A percentile compares a stretch with the other conserved stretches of the same genome.
phyloP scores from a whole-genome alignment of 176 grass and related monocot genomes.

The Olyra latifolia region DNA sequence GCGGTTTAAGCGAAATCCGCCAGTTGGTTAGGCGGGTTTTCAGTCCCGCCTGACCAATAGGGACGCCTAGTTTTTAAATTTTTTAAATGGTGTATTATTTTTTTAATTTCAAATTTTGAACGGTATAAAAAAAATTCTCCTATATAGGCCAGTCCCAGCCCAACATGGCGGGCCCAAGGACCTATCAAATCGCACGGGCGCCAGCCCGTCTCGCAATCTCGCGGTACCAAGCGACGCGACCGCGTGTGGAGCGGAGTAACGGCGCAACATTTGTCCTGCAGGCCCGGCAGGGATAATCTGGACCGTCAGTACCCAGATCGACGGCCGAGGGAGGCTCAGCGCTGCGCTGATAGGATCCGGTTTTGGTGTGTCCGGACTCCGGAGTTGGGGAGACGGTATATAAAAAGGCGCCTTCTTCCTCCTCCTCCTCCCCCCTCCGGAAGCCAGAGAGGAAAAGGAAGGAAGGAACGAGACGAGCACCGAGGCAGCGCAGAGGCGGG shows the following conservation, averaged over 20 bases:
- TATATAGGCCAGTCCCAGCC: too few relatives aligned
- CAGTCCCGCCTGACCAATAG: too few relatives aligned
- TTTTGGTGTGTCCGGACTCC: constrained; percentile 30
- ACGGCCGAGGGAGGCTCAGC: neutral
- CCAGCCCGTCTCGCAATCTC: neutral
- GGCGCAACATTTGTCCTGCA: neutral
- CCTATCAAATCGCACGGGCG: too few relatives aligned
- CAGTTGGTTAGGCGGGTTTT: too few relatives aligned
- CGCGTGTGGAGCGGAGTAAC: constrained; percentile 3
- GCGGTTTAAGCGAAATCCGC: too few relatives aligned
- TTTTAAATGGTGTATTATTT: too few relatives aligned
- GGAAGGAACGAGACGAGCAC: constrained; percentile 23
- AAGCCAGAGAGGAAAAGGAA: neutral
- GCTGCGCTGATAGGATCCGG: constrained; percentile 21
- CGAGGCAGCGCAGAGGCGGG: neutral
- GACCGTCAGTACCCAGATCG: neutral
- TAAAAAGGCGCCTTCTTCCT: constrained; percentile 37
- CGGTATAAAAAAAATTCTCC: too few relatives aligned
- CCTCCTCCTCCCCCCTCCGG: neutral
- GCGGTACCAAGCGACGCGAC: neutral
- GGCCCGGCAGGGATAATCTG: neutral
- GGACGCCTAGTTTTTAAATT: too few relatives aligned
- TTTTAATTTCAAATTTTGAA: too few relatives aligned
- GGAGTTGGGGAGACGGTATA: constrained; percentile 28
- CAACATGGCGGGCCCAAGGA: too few relatives aligned